Evolutionary conservation across 176 grass and related monocot species (phyloP).

Genomic region (Carex myosuroides): DNA sequence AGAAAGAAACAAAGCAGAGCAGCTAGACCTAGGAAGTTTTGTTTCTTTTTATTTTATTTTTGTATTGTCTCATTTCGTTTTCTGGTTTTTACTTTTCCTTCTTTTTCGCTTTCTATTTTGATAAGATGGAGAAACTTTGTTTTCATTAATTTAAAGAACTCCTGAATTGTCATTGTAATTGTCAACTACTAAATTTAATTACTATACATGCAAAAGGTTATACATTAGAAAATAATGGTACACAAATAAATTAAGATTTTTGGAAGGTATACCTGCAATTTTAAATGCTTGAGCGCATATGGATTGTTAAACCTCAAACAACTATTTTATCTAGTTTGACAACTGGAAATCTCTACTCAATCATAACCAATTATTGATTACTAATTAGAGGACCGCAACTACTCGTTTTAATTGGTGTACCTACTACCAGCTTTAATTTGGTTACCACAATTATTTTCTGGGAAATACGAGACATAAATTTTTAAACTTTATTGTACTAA

Average conservation of each 20-base stretch:
- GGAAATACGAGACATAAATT: not conserved
- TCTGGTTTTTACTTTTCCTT: not conserved
- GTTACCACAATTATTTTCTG: not conserved
- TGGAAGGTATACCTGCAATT: not conserved
- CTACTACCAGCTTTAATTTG: not conserved
- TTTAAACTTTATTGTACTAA: not conserved
- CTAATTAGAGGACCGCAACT: not conserved
- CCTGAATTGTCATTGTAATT: not conserved
- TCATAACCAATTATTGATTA: not conserved
- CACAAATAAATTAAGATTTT: not conserved
- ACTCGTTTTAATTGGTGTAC: not conserved
- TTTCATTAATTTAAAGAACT: not conserved
- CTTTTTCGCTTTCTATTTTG: not conserved
- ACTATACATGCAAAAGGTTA: not conserved
- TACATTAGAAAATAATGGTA: not conserved
- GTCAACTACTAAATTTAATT: not conserved
- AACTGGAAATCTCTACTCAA: not conserved
- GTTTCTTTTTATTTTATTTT: not conserved
- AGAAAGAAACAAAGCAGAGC: not conserved
- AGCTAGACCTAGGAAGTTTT: not conserved
- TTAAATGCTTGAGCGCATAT: not conserved
- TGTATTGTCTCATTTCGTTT: not conserved
- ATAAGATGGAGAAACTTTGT: not conserved
- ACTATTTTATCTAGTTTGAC: not conserved
- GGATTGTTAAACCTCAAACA: not conserved